A percentile compares a stretch with the other conserved stretches of the same genome.
Conservation (phyloP, 805 yeast genomes). For the Barnettozyma wickerhamii region DNA sequence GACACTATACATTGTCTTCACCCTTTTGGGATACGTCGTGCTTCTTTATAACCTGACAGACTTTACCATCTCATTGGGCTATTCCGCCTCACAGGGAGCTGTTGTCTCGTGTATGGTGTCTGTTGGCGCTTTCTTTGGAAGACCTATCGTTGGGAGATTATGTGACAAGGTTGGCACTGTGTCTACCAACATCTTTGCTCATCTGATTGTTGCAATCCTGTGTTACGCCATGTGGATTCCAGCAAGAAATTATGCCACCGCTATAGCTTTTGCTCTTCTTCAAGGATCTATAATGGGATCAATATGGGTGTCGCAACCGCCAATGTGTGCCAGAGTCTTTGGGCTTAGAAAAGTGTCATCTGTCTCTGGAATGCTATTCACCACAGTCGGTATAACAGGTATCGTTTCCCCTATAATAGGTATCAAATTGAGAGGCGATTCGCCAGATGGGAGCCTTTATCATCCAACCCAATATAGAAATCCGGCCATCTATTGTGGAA, state of each 20-base stretch:
- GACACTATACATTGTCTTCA: conserved; percentile 37
- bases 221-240: conserved; percentile 51
- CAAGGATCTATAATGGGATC: conserved; percentile 58
- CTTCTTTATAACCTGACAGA: conserved; percentile 54
- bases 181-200: conserved; percentile 38
- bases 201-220: conserved; percentile 35
- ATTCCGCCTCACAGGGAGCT: conserved; percentile 48
- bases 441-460: conserved; percentile 10
- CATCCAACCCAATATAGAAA: conserved; percentile 44
- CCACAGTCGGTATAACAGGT: conserved; percentile 5
- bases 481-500: conserved; percentile 59
- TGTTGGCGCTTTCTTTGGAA: conserved; percentile 49
- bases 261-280: conserved; percentile 44
- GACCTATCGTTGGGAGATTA: conserved; percentile 49
- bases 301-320: conserved; percentile 46
- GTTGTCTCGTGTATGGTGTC: conserved; percentile 55
- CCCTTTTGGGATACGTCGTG: conserved; percentile 57
- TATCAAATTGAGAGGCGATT: conserved; percentile 38
- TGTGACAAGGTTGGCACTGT: conserved; percentile 49
- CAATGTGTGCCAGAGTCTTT: conserved; percentile 45
- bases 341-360: conserved; percentile 48
- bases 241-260: conserved; percentile 50
- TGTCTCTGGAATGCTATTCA: conserved; percentile 43
- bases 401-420: conserved; percentile 52
- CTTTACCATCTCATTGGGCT: conserved; percentile 55